Conservation (phyloP, 2,329 filamentous ascomycete genomes). For the Nemania diffusa region DNA sequence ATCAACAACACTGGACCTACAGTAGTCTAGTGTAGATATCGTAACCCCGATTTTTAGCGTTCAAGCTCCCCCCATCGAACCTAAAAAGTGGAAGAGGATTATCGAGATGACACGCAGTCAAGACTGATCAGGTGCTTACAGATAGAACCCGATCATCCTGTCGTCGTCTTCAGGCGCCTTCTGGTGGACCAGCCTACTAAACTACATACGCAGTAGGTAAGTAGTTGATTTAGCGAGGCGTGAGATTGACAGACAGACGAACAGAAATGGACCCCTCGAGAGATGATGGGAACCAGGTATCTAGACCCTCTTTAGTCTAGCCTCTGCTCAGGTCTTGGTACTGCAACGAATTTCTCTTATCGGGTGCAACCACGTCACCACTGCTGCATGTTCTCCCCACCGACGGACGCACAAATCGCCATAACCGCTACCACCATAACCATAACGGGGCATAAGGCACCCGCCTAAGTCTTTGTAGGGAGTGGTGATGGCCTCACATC, state of each 20-base stretch:
- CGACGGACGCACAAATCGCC: constrained; percentile 34
- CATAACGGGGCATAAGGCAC: constrained; percentile 39
- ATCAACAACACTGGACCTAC: constrained; percentile 11
- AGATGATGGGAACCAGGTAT: neutral
- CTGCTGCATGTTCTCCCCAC: constrained; percentile 40
- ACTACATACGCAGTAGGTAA: neutral
- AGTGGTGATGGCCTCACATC: constrained; percentile 42
- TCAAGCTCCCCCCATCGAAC: neutral
- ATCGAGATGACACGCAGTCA: constrained; percentile 49
- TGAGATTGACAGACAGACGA: neutral
- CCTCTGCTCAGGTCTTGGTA: constrained; percentile 5
- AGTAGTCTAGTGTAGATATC: neutral
- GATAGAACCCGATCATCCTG: constrained; percentile 16
- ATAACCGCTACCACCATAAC: constrained; percentile 23
- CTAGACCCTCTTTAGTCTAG: neutral
- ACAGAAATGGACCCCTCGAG: neutral
- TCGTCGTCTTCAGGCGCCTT: neutral
- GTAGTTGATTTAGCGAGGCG: constrained; percentile 14
- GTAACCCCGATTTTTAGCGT: constrained; percentile 2
- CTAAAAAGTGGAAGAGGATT: constrained; percentile 32
- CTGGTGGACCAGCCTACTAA: constrained; percentile 16
- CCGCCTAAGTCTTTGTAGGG: constrained; percentile 35
- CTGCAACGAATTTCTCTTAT: constrained; percentile 34
- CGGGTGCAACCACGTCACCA: constrained; percentile 47
- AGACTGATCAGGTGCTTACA: constrained; percentile 46